Conservation (phyloP, 2,329 filamentous ascomycete species). For the Cercospora sp. region DNA sequence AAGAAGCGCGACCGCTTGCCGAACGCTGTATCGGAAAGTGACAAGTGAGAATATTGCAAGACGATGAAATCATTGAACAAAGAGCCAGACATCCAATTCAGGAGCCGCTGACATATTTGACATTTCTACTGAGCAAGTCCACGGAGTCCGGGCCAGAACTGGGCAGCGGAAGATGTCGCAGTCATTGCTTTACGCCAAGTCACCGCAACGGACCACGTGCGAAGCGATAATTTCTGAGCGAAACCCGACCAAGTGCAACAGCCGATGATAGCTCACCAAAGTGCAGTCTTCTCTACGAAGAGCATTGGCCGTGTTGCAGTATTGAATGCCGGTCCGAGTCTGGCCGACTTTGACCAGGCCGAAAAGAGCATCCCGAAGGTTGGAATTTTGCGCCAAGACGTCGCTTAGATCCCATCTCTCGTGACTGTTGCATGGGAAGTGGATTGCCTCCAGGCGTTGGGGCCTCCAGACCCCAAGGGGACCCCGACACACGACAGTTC, state of each 20-base stretch:
- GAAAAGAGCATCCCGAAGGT: constrained; percentile 6
- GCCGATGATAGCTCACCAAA: background rate
- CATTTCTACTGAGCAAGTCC: background rate
- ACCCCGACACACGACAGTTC: constrained; percentile 6
- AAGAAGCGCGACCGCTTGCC: background rate
- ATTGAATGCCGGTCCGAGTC: background rate
- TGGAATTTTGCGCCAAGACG: constrained; percentile 4
- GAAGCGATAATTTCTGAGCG: background rate
- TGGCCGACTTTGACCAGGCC: background rate
- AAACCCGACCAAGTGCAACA: background rate
- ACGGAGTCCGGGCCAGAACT: background rate
- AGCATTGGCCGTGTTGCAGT: constrained; percentile 5
- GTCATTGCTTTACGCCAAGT: background rate
- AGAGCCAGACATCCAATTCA: background rate
- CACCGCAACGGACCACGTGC: background rate
- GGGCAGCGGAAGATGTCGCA: background rate
- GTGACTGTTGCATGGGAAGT: constrained; percentile 10
- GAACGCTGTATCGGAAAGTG: background rate
- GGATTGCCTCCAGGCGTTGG: background rate
- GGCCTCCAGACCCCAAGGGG: constrained; percentile 5
- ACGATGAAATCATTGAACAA: background rate
- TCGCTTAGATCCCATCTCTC: constrained; percentile 6
- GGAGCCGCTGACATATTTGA: background rate
- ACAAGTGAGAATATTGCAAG: background rate
- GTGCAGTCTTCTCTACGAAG: background rate